Evolutionary conservation across 2,329 filamentous ascomycete species (phyloP).

Genomic region (Zymoseptoria crescenta): DNA sequence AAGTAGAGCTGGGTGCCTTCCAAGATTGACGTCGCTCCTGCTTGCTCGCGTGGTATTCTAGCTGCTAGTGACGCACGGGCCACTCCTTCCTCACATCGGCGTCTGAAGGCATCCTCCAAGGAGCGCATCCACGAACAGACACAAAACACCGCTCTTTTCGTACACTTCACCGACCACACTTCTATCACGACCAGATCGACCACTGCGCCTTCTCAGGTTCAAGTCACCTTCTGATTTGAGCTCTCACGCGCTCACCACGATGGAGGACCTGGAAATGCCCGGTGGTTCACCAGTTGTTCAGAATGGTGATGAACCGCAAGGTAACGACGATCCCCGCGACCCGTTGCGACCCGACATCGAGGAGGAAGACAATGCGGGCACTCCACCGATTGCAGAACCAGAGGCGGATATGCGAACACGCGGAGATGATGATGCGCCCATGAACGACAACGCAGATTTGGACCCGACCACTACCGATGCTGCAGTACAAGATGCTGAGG

Average conservation of each 20-base stretch:
- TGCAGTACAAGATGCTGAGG: constrained; percentile 29
- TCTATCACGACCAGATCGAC: neutral
- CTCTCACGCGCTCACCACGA: constrained; percentile 12
- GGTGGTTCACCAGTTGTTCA: constrained; percentile 32
- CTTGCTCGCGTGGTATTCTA: neutral
- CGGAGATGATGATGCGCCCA: constrained; percentile 28
- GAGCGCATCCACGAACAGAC: neutral
- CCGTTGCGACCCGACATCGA: constrained; percentile 41
- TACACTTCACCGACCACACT: neutral
- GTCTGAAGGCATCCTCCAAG: neutral
- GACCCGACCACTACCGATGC: constrained; percentile 23
- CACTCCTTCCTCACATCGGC: neutral
- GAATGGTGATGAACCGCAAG: constrained; percentile 38
- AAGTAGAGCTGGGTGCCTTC: neutral
- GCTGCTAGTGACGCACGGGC: neutral
- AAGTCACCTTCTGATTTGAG: neutral
- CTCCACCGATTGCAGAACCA: constrained; percentile 37
- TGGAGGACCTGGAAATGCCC: constrained; percentile 37
- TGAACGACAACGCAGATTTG: constrained; percentile 10
- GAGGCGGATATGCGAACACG: constrained; percentile 40
- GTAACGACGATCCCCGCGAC: constrained; percentile 40
- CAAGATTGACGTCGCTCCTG: constrained; percentile 1
- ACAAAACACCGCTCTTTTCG: neutral
- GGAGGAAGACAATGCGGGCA: constrained; percentile 39
- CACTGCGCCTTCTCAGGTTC: neutral